A percentile compares a stretch with the other conserved stretches of the same genome.
phyloP scores from a whole-genome alignment of 2,329 filamentous ascomycete species.

The Curvularia hawaiiensis region DNA sequence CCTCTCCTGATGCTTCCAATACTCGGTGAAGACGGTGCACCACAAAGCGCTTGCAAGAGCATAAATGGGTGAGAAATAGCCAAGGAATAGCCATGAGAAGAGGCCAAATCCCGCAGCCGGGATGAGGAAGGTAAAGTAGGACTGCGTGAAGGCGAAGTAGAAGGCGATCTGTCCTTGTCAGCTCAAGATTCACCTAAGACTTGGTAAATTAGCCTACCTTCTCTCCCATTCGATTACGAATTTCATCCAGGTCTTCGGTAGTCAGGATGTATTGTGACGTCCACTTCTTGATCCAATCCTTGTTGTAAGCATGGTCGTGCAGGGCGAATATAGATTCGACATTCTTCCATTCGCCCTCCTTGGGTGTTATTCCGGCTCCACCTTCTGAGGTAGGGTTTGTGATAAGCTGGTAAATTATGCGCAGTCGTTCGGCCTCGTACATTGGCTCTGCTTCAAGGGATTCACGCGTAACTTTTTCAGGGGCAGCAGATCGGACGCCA shows the following conservation, averaged over 20 bases:
- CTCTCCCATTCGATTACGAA: constrained; percentile 56
- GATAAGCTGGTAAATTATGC: constrained; percentile 81
- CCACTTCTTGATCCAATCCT: constrained; percentile 60
- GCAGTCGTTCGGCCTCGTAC: constrained; percentile 84
- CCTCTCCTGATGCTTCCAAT: constrained; percentile 91
- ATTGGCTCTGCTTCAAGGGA: constrained; percentile 76
- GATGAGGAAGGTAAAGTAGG: constrained; percentile 85
- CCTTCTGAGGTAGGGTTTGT: constrained; percentile 55
- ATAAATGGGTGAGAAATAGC: constrained; percentile 82
- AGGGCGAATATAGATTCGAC: constrained; percentile 57
- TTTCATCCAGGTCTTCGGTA: constrained; percentile 57
- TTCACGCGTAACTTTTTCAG: constrained; percentile 71
- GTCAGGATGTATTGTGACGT: constrained; percentile 53
- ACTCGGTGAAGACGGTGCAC: constrained; percentile 87
- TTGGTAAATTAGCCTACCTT: constrained; percentile 39
- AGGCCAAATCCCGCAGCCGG: constrained; percentile 81
- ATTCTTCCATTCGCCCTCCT: constrained; percentile 56
- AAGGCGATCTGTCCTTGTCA: constrained; percentile 70
- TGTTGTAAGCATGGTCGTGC: constrained; percentile 58
- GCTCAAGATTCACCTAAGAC: background rate
- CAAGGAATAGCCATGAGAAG: constrained; percentile 79
- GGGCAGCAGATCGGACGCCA: constrained; percentile 78
- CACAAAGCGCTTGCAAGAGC: constrained; percentile 80
- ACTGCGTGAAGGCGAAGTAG: constrained; percentile 93
- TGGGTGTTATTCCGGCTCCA: constrained; percentile 57